phyloP scores from a whole-genome alignment of 2,329 filamentous ascomycete species.

The Nigrograna mackinnonii region DNA sequence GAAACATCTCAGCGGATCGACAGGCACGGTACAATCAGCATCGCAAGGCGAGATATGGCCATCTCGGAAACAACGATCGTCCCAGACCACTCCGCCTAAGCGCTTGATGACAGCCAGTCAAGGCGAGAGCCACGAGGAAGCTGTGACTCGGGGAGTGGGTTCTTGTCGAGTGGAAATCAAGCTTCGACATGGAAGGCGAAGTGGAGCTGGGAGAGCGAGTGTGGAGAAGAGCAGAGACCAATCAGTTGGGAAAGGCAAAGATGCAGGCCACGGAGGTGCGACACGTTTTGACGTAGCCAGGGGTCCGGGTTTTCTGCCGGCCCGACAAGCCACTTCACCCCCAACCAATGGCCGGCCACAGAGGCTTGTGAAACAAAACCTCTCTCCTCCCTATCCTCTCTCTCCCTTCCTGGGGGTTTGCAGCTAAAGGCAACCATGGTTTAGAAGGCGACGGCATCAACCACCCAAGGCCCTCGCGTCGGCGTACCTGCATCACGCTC shows the following conservation, averaged over 20 bases:
- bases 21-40: too few relatives aligned
- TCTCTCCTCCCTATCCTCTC: too few relatives aligned
- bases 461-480: conserved; percentile 21
- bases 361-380: conserved; percentile 29
- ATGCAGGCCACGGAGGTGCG: conserved; percentile 22
- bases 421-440: conserved; percentile 6
- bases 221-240: conserved; percentile 22
- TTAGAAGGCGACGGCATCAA: conserved; percentile 11
- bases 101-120: background rate
- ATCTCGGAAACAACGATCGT: too few relatives aligned
- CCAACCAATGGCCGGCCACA: conserved; percentile 26
- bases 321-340: conserved; percentile 27
- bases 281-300: conserved; percentile 31
- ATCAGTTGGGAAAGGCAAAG: conserved; percentile 24
- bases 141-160: background rate
- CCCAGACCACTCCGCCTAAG: too few relatives aligned
- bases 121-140: background rate
- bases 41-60: too few relatives aligned
- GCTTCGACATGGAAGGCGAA: too few relatives aligned
- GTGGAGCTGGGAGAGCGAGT: background rate
- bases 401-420: conserved; percentile 13
- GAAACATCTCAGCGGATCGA: too few relatives aligned
- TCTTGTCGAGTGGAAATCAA: background rate
- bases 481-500: conserved; percentile 29
- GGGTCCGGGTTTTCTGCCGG: conserved; percentile 21